Evolutionary conservation across 768 basidiomycete genomes (phyloP).

Genomic region (Boletus sp.): DNA sequence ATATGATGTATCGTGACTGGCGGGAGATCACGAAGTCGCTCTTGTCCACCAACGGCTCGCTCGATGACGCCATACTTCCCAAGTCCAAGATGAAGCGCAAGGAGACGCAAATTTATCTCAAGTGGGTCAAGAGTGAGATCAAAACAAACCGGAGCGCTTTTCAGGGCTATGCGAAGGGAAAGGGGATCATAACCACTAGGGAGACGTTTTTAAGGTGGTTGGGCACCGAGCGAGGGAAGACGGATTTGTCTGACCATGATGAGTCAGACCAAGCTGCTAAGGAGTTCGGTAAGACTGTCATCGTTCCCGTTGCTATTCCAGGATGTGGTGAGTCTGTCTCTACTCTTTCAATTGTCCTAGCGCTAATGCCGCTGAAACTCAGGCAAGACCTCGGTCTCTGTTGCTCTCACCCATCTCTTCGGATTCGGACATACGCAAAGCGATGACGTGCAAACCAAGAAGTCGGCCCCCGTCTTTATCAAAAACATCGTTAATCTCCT

Average conservation of each 20-base stretch:
- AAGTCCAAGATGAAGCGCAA: conserved; percentile 68
- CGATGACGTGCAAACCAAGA: conserved; percentile 83
- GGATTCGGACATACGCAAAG: conserved; percentile 90
- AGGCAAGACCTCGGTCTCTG: conserved; percentile 87
- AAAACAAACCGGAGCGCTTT: conserved; percentile 57
- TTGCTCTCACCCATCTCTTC: conserved; percentile 79
- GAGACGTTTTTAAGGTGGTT: conserved; percentile 77
- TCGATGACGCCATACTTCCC: conserved; percentile 43
- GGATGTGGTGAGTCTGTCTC: conserved; percentile 70
- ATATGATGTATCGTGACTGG: conserved; percentile 99
- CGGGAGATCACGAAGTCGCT: conserved; percentile 85
- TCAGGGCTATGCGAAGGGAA: conserved; percentile 59
- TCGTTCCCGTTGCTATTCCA: conserved; percentile 87
- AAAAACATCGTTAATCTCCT: conserved; percentile 69
- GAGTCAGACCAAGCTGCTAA: conserved; percentile 19
- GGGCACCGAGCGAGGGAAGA: conserved; percentile 46
- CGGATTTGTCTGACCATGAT: conserved; percentile 28
- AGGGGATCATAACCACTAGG: conserved; percentile 83
- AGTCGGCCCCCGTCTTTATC: conserved; percentile 64
- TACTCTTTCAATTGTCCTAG: background rate
- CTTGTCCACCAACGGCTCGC: conserved; percentile 41
- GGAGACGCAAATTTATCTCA: conserved; percentile 77
- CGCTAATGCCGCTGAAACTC: background rate
- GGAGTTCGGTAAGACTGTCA: conserved; percentile 69
- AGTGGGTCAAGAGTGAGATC: conserved; percentile 84